Evolutionary conservation across 768 basidiomycete genomes (phyloP).

Genomic region (Suillus discolor): DNA sequence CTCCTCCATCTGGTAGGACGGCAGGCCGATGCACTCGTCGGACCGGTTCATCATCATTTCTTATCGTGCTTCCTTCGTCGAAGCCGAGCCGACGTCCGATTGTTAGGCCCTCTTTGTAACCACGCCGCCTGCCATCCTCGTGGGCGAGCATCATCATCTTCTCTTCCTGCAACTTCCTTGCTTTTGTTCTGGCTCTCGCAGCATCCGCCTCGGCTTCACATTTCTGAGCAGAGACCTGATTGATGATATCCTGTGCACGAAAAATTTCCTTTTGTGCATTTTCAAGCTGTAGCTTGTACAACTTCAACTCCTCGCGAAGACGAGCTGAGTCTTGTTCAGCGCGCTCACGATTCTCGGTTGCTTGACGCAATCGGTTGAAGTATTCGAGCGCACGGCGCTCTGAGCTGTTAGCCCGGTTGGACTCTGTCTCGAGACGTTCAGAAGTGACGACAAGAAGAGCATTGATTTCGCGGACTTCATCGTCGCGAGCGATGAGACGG

Average conservation of each 20-base stretch:
- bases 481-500: slow-evolving; percentile 30
- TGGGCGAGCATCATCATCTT: slow-evolving; percentile 42
- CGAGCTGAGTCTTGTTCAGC: slow-evolving; percentile 42
- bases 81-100: slow-evolving; percentile 32
- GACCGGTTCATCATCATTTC: slow-evolving; percentile 13
- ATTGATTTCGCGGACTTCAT: slow-evolving; percentile 35
- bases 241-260: slow-evolving; percentile 44
- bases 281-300: slow-evolving; percentile 48
- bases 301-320: slow-evolving; percentile 43
- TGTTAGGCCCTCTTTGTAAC: slow-evolving; percentile 44
- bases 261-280: slow-evolving; percentile 47
- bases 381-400: slow-evolving; percentile 50
- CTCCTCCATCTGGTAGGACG: slow-evolving; percentile 15
- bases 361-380: slow-evolving; percentile 42
- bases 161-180: slow-evolving; percentile 45
- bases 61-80: slow-evolving; percentile 28
- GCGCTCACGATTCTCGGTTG: slow-evolving; percentile 40
- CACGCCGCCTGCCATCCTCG: slow-evolving; percentile 45
- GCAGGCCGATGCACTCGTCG: slow-evolving; percentile 17
- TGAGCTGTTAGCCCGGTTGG: slow-evolving; percentile 44
- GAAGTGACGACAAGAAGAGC: slow-evolving; percentile 25
- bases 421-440: slow-evolving; percentile 43
- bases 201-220: slow-evolving; percentile 49
- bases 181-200: slow-evolving; percentile 45
- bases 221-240: slow-evolving; percentile 43